Conservation (phyloP, 495 filamentous ascomycete genomes). For the Penicillium angulare region DNA sequence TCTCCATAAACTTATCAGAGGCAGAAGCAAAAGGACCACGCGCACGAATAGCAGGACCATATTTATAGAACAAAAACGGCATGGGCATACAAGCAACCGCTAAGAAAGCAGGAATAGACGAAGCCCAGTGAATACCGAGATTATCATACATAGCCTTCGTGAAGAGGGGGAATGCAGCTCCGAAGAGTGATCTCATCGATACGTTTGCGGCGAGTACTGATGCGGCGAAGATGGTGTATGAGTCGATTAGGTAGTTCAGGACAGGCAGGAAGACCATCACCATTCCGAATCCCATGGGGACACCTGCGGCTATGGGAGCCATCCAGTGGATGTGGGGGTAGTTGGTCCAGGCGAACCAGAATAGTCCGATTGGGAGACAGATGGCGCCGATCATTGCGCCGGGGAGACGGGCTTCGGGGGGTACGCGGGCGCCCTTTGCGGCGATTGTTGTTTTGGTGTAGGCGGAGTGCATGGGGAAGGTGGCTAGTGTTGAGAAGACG, state of each 20-base stretch:
- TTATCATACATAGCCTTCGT: slow-evolving; percentile 62
- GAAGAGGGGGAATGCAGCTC: slow-evolving; percentile 71
- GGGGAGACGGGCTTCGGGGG: not conserved
- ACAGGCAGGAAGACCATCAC: slow-evolving; percentile 60
- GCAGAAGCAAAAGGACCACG: slow-evolving; percentile 65
- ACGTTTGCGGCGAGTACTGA: slow-evolving; percentile 65
- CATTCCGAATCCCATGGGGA: slow-evolving; percentile 62
- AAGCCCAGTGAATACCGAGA: slow-evolving; percentile 72
- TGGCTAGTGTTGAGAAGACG: slow-evolving; percentile 45
- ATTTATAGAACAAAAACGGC: slow-evolving; percentile 66
- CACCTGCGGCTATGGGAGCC: slow-evolving; percentile 53
- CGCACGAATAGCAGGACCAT: slow-evolving; percentile 55
- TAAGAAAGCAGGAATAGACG: slow-evolving; percentile 24
- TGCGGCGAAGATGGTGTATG: slow-evolving; percentile 67
- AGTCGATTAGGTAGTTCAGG: slow-evolving; percentile 66
- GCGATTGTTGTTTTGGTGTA: slow-evolving; percentile 3
- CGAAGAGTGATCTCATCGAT: slow-evolving; percentile 56
- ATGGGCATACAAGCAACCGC: slow-evolving; percentile 50
- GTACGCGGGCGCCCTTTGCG: not conserved
- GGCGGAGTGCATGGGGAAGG: slow-evolving; percentile 1
- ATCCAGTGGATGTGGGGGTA: slow-evolving; percentile 58
- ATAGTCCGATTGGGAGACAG: not conserved
- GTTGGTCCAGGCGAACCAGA: slow-evolving; percentile 26
- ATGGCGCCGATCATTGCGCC: not conserved
- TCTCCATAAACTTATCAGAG: slow-evolving; percentile 35